Base-by-base conservation (phyloP, 371 early-diverging fungal species). In the Rhizoclosmatium hyalinum region DNA sequence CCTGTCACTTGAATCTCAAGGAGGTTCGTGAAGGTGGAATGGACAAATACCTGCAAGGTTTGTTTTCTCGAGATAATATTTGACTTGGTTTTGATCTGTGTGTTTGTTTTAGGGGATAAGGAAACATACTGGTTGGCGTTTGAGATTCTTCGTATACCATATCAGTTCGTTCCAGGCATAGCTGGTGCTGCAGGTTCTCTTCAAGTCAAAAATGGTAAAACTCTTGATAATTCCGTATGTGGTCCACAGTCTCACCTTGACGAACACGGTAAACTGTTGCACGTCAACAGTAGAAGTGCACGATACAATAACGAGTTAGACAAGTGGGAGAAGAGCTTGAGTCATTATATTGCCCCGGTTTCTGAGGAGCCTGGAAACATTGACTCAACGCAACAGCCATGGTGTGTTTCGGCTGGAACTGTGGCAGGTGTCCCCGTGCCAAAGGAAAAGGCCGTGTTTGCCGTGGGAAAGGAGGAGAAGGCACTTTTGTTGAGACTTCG, bases 1-100 rank as follows among this genome's bases (percentile, higher is more conserved):
- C 72, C 24, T 80, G 80, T 65, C 58, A 71, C 57, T 64, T 84
- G 71, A 84, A 84, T 60, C 53, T 78, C 43, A n/a, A 54, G 12
- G 65, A 69, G 8, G 66, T 69, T 42, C 56, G 78, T 39, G 78
- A 77, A 32, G 77, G 57, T 5, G 53, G 68, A 4, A 68, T 82
- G 56, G 84, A 82, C 77, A 74, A 72, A 69, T 61, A 60, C 54
- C 44, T 68, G n/a, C 68, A 41, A 50, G 71, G 54, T 69, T 47
- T 47, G 45, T 50, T 65, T 65, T 44, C 12, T 39, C 32, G 32
- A 32, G 12, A 61, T 12, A 50, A 42, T 57, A n/a, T 17, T 67
- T 50, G 43, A 21, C 32, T 2, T 42, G 44, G 2, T n/a, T 50
- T 39, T 66, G 66, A 45, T 66, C n/a, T 12, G 47, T 17, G 4